Conservation (phyloP, 208 protist species). For the Zelonia costaricensis region DNA sequence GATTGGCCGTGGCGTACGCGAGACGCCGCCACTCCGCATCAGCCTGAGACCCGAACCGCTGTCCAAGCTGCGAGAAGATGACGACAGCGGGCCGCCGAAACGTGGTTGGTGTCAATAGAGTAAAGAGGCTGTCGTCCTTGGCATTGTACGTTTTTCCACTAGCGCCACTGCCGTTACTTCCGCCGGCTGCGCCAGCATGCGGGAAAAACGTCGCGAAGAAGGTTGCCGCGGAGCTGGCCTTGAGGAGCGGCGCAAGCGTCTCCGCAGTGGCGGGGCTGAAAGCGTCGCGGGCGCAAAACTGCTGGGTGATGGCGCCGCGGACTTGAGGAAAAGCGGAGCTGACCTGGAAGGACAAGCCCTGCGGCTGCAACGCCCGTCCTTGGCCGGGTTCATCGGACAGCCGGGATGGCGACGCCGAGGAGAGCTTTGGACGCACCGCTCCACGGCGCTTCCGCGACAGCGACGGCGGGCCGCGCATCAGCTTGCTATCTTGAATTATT, state of each 20-base stretch:
- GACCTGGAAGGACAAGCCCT: slow-evolving; percentile 35
- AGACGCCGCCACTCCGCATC: slow-evolving; percentile 76
- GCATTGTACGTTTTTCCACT: slow-evolving; percentile 29
- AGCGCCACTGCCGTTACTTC: too few relatives aligned
- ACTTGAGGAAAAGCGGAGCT: slow-evolving; percentile 54
- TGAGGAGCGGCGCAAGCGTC: slow-evolving; percentile 15
- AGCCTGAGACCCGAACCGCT: slow-evolving; percentile 75
- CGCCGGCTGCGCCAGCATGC: not conserved
- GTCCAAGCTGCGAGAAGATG: slow-evolving; percentile 84
- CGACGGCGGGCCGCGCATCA: slow-evolving; percentile 79
- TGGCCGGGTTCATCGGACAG: not conserved
- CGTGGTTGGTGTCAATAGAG: slow-evolving; percentile 39
- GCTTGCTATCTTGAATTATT: slow-evolving; percentile 87
- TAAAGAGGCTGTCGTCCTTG: slow-evolving; percentile 54
- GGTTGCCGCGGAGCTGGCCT: slow-evolving; percentile 22
- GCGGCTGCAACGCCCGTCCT: slow-evolving; percentile 6
- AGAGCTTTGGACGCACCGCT: not conserved
- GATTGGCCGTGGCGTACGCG: slow-evolving; percentile 72
- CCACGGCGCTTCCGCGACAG: slow-evolving; percentile 49
- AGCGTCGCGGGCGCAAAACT: slow-evolving; percentile 44
- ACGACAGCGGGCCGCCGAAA: slow-evolving; percentile 80
- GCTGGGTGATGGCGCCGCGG: slow-evolving; percentile 45
- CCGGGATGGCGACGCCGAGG: not conserved
- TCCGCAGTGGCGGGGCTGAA: not conserved
- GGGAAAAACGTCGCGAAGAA: slow-evolving; percentile 29